Base-by-base conservation (phyloP, 352 stramenopile species). In the Phytophthora idaei region DNA sequence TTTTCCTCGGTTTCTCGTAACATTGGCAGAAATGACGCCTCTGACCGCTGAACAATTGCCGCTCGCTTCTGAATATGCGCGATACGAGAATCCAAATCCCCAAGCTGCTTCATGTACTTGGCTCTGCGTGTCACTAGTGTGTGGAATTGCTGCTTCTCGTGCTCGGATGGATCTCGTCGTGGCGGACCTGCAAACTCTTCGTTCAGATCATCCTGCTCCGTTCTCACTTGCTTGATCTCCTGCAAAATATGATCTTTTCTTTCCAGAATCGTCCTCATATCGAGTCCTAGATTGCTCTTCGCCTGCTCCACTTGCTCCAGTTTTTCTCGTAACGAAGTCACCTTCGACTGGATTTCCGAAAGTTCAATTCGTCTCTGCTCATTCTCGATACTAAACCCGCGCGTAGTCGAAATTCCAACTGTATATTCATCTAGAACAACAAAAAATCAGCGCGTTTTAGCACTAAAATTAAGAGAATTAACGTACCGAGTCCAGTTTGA, bases 111-210 rank as follows among this genome's bases (percentile, higher is more conserved):
- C 50, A 82, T 81, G 29, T 80, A 81, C 0, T 1, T 67, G 1
- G 76, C 72, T 65, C 74, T 61, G 4, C 81, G 60, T 0, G 80
- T 78, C 15, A 90, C 75, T 3, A 92, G 48, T 0, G 73, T 68
- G 62, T 92, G 81, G 36, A 92, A 84, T 27, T 88, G 77, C 27
- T 71, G 61, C 10, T 91, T 90, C 45, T 94, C 76, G 14, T 61
- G 42, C 37, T 93, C 84, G 0, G 62, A 81, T 4, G 86, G 78
- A 17, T 94, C 84, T 37, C 86, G 73, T 25, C 86, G 75, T 3
- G 86, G 82, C 0, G 86, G 86, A 5, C 86, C 86, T 9, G 81
- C 82, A 0, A 94, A 69, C 2, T 53, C 6, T 4, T 67, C 62
- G 8, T 75, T 76, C 2, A 92, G 52, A 0, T 89, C 80, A 6